Evolutionary conservation across 371 early-diverging fungal species (phyloP), one percentile per base, ranked within the genome.

Genomic region (Fennellomyces sp.): DNA sequence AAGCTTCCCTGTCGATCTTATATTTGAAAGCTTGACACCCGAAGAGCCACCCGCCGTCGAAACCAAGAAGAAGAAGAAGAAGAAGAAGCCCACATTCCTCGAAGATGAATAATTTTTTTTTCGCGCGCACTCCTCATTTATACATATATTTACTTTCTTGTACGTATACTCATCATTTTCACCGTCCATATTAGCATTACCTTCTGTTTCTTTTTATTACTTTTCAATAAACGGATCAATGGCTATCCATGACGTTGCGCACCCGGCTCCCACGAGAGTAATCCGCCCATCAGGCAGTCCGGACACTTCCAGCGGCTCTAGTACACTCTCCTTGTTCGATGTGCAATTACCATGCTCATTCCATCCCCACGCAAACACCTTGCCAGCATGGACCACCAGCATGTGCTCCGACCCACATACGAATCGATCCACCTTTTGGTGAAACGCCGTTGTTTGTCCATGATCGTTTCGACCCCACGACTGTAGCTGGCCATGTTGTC

Each of bases 311-410:
- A 25, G 17, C 2, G 49, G 31, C 12, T 57, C 39, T 0, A 45
- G 38, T 1, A 60, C 59, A 42, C 55, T 51, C n/a, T 60, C 82
- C 41, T 75, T 66, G 25, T 83, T 55, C 5, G 69, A 53, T 8
- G 69, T 88, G 55, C 92, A 93, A 60, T 94, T 94, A 10, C 95
- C 95, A 72, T 96, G 96, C 64, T 96, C 96, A 64, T 96, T 94
- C 96, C 96, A 96, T 3, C 96, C 96, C 95, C 95, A 96, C 19
- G 85, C 72, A 36, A 74, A 63, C 17, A 82, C 83, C 0, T 81
- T 78, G 6, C 68, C 64, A 0, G 61, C 54, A 0, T 76, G 60
- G 27, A 88, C 56, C 0, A 83, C 89, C 2, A 94, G 52, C 5
- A 78, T 76, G 60, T 93, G 93, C 65, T 94, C 94, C 5, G 94